Base-by-base conservation (phyloP, 1,284 basidiomycete genomes). In the Ganoderma lucidum region DNA sequence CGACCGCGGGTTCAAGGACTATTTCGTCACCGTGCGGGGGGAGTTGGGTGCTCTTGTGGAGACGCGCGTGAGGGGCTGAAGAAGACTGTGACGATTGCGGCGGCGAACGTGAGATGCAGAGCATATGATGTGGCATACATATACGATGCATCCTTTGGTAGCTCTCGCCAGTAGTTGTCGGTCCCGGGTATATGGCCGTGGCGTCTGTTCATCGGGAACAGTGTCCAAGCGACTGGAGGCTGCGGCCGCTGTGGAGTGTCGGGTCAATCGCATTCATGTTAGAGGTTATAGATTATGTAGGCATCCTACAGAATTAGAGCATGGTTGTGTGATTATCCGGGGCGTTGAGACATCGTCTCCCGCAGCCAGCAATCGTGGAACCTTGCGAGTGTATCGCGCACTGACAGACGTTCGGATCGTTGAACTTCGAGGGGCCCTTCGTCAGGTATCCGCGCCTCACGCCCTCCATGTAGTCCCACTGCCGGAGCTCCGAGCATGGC, bases 401-500 rank as follows among this genome's bases (percentile, higher is more conserved):
- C n/a, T n/a, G n/a, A n/a, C 93, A 94, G 51, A 23, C 23, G 23
- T 88, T 75, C 0, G 87, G 84, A 75, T 93, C 80, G 69, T 89
- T 71, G 53, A 88, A 76, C 68, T 82, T 67, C 0, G 88, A 82
- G 1, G 92, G 92, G 74, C 94, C 86, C 70, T 83, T 73, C 0
- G 90, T 93, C 42, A 94, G 79, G 78, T 86, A 91, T 2, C 90
- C 90, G 8, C 82, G 77, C 37, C 81, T 73, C 12, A 91, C 77
- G 14, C 86, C 92, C 64, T 90, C 87, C 28, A 89, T 77, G 76
- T 94, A 94, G 1, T 91, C 92, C 91, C 90, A 92, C 80, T 90
- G 86, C 23, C 87, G 81, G 30, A 74, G 85, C 81, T 1, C 35
- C 35, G 35, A 35, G 35, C 15, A 84, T 85, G 0, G 88, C 87